These are phyloP conservation scores for Penium margaritaceum DNA, from an alignment of 139 green algal species.

Conservation along the genomic window DNA sequence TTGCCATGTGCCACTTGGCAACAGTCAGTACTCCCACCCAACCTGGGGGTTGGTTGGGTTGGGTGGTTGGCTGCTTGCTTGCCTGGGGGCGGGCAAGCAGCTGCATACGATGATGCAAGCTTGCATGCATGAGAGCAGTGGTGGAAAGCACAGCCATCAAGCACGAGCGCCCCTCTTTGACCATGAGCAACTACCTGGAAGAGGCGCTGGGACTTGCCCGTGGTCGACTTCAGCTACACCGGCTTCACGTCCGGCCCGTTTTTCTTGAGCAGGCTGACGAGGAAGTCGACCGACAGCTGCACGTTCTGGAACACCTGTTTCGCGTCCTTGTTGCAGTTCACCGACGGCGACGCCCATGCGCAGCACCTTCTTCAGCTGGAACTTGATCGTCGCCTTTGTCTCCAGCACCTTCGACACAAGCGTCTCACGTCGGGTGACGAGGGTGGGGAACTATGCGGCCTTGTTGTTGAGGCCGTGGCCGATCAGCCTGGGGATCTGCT, in stretches of 20 bases:
- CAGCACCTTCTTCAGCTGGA: slow-evolving; percentile 99
- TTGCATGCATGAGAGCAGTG: too few species aligned
- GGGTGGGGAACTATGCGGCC: slow-evolving; percentile 97
- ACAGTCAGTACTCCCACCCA: too few species aligned
- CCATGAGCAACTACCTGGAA: too few species aligned
- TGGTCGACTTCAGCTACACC: slow-evolving; percentile 93
- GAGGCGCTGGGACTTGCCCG: slow-evolving; percentile 86
- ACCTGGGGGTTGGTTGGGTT: too few species aligned
- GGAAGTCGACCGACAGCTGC: slow-evolving; percentile 90
- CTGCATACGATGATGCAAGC: too few species aligned
- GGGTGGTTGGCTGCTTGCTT: too few species aligned
- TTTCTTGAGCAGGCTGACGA: slow-evolving; percentile 99
- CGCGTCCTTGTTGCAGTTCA: slow-evolving; percentile 82
- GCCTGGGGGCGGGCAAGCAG: too few species aligned
- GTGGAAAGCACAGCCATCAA: too few species aligned
- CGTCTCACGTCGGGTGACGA: slow-evolving; percentile 66
- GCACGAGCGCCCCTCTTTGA: too few species aligned
- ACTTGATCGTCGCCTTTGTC: slow-evolving; percentile 91
- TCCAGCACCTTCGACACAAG: slow-evolving; percentile 84
- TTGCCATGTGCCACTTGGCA: too few species aligned
- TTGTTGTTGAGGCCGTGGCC: slow-evolving; percentile 97
- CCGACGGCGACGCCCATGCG: slow-evolving; percentile 94
- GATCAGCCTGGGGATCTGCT: slow-evolving; percentile 94
- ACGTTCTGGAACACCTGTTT: slow-evolving; percentile 75
- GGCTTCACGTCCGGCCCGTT: slow-evolving; percentile 99